phyloP scores from a whole-genome alignment of 441 rosid species.

The Mallotus japonicus region DNA sequence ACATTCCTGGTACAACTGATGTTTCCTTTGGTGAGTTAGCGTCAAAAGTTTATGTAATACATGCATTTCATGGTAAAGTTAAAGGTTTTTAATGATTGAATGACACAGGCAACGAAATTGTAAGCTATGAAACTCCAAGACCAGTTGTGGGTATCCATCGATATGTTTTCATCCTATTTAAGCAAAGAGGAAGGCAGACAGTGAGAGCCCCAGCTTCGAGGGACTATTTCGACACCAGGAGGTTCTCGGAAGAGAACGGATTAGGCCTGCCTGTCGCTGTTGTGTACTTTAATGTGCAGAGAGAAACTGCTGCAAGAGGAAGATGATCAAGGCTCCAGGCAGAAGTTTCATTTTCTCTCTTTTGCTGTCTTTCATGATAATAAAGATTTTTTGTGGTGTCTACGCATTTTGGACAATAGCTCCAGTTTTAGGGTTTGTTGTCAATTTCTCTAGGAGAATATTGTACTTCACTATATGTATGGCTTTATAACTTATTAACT shows the following conservation, averaged over 20 bases:
- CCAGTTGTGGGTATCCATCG: conserved; percentile 94
- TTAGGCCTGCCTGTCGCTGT: conserved; percentile 79
- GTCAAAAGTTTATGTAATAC: neutral
- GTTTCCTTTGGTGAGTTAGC: conserved; percentile 13
- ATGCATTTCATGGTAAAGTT: neutral
- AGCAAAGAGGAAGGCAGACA: conserved; percentile 67
- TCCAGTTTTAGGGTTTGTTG: no score
- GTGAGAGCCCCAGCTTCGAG: conserved; percentile 56
- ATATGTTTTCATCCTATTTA: conserved; percentile 67
- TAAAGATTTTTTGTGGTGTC: neutral
- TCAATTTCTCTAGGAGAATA: no score
- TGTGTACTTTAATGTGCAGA: conserved; percentile 77
- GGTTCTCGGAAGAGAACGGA: conserved; percentile 53
- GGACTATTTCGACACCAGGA: conserved; percentile 72
- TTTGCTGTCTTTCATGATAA: neutral
- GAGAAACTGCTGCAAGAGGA: conserved; percentile 74
- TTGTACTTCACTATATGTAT: no score
- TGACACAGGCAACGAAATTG: conserved; percentile 60
- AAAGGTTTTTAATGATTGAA: conserved; percentile 1
- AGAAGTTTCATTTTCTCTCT: no score
- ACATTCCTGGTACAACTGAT: conserved; percentile 92
- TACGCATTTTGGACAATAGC: no score
- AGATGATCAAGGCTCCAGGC: conserved; percentile 28
- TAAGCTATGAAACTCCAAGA: conserved; percentile 62
- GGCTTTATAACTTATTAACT: no score